Base-by-base conservation (phyloP, 495 filamentous ascomycete genomes). In the Penicillium riverlandense region DNA sequence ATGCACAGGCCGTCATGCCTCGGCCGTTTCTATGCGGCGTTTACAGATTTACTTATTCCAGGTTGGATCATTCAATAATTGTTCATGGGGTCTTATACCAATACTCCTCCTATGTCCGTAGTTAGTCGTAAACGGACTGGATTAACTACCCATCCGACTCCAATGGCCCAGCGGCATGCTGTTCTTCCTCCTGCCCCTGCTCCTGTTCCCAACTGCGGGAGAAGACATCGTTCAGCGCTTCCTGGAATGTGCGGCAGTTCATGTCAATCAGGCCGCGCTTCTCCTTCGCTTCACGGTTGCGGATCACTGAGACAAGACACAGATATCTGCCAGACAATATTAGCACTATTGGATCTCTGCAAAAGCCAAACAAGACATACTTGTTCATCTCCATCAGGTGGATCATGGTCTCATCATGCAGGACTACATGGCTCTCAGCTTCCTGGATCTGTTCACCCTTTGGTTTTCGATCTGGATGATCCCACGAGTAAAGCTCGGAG, bases 361-460 rank as follows among this genome's bases (percentile, higher is more conserved):
- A 22, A 22, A 22, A 22, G 22, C 22, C 1, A 9, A 37, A 15
- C 15, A 29, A 31, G 11, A 22, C 77, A 45, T 76, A 95, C 76
- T 88, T 88, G 61, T 95, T 90, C 57, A 96, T 90, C 70, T 95
- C 90, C 52, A 88, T 72, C 48, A 95, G 66, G 66, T 95, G 90
- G 32, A 96, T 86, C 52, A 85, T 81, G 41, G 82, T 84, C n/a
- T 83, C 84, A 50, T 89, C 82, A 49, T 86, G 83, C 45, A 90
- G 63, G 29, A 86, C 80, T 46, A 92, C 84, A 44, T 82, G 75
- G 57, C 83, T 88, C 69, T 95, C 88, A 6, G 84, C 85, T 59
- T 86, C 81, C 43, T 76, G 79, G n/a, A 86, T 69, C 49, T 78
- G 78, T 38, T 82, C 77, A 6, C 75, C 70, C 62, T 79, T 83